A percentile compares a stretch with the other conserved stretches of the same genome.
These are phyloP conservation scores for Blastobotrys serpentis DNA, from an alignment of 1,139 yeast species.

Conservation along the genomic window DNA sequence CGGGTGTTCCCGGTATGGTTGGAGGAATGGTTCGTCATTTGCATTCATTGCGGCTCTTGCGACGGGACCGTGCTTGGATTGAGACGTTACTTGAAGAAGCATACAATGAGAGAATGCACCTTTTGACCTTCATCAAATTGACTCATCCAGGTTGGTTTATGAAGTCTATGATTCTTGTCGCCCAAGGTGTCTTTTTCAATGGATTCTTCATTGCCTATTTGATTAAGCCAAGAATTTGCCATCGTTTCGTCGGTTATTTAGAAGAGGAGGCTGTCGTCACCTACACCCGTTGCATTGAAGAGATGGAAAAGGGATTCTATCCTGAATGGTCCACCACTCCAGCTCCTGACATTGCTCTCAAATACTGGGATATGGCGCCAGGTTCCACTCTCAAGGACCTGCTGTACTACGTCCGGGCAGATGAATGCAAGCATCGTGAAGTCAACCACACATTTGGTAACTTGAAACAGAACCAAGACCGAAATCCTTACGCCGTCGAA, in stretches of 20 bases:
- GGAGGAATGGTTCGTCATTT: slow-evolving; percentile 70
- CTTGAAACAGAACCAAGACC: slow-evolving; percentile 50
- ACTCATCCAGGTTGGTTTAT: slow-evolving; percentile 66
- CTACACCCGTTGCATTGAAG: slow-evolving; percentile 60
- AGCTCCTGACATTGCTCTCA: slow-evolving; percentile 52
- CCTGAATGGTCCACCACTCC: slow-evolving; percentile 46
- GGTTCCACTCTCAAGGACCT: slow-evolving; percentile 60
- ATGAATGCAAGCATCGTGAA: slow-evolving; percentile 74
- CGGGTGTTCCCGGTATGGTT: slow-evolving; percentile 79
- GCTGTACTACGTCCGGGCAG: slow-evolving; percentile 57
- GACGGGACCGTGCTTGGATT: slow-evolving; percentile 73
- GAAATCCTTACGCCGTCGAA: slow-evolving; percentile 64
- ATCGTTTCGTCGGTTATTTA: slow-evolving; percentile 73
- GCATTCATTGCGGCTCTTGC: slow-evolving; percentile 57
- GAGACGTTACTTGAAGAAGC: slow-evolving; percentile 76
- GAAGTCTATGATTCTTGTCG: slow-evolving; percentile 54
- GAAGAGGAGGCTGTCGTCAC: slow-evolving; percentile 80
- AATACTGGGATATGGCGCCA: slow-evolving; percentile 59
- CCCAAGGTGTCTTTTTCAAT: slow-evolving; percentile 73
- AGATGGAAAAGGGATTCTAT: slow-evolving; percentile 51
- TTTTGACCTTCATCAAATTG: slow-evolving; percentile 64
- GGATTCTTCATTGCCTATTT: slow-evolving; percentile 62
- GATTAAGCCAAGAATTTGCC: slow-evolving; percentile 62
- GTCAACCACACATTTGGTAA: slow-evolving; percentile 77
- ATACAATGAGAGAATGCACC: slow-evolving; percentile 76